phyloP scores from a whole-genome alignment of 2,329 filamentous ascomycete genomes.

The Epichloe coenophiala region DNA sequence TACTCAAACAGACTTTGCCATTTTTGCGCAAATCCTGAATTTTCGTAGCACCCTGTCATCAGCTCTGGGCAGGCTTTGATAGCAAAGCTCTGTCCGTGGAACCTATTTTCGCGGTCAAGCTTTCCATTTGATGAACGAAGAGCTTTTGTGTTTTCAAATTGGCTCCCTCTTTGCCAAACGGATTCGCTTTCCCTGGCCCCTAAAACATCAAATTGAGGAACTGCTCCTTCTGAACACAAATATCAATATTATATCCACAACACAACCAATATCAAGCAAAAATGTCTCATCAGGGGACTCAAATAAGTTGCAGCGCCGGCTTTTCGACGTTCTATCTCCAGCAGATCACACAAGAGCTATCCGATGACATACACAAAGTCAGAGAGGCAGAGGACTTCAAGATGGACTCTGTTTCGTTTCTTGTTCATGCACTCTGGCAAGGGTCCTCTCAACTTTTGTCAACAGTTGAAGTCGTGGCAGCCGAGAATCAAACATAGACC shows the following conservation, averaged over 20 bases:
- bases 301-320: conserved; percentile 12
- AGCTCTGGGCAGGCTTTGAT: too few relatives aligned
- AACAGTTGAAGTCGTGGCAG: not conserved
- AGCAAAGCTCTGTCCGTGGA: too few relatives aligned
- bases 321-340: conserved; percentile 59
- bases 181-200: too few relatives aligned
- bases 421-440: conserved; percentile 56
- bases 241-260: not conserved
- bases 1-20: too few relatives aligned
- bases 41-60: too few relatives aligned
- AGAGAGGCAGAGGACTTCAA: conserved; percentile 59
- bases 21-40: too few relatives aligned
- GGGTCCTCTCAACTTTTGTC: conserved; percentile 45
- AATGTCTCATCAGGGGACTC: not conserved
- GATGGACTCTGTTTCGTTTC: conserved; percentile 46
- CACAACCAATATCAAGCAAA: not conserved
- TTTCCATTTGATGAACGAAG: too few relatives aligned
- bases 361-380: conserved; percentile 60
- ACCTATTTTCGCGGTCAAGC: too few relatives aligned
- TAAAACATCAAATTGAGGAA: too few relatives aligned
- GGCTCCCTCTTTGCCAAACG: too few relatives aligned
- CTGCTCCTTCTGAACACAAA: not conserved
- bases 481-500: conserved; percentile 24
- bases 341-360: conserved; percentile 54
- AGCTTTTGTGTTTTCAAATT: too few relatives aligned